Conservation (phyloP, 164 flowering plant genomes). For the Magnolia sinica region DNA sequence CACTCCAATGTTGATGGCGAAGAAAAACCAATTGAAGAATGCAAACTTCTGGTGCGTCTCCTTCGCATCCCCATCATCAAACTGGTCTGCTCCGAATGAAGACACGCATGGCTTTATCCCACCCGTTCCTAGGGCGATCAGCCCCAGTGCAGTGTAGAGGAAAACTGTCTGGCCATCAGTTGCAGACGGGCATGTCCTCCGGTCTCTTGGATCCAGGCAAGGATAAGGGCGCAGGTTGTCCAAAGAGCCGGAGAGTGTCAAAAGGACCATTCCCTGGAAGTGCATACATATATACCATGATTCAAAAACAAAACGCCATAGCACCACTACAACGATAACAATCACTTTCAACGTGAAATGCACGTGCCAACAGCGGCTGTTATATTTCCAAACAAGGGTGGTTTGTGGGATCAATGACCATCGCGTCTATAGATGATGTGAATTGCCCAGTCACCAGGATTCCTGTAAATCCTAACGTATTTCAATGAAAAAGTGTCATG, state of each 20-base stretch:
- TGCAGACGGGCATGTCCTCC: conserved; percentile 27
- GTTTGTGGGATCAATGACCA: too few species aligned
- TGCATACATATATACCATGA: too few species aligned
- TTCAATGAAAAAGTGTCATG: too few species aligned
- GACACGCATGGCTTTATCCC: conserved; percentile 76
- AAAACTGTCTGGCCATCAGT: conserved; percentile 36
- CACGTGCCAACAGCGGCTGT: too few species aligned
- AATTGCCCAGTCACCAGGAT: too few species aligned
- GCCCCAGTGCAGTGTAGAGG: conserved; percentile 42
- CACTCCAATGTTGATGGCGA: conserved; percentile 71
- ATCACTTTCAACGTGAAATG: too few species aligned
- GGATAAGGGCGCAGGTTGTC: conserved; percentile 53
- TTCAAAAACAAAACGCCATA: neutral
- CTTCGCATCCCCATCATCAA: conserved; percentile 55
- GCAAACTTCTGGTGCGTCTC: conserved; percentile 49
- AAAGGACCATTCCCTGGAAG: conserved; percentile 56
- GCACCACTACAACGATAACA: neutral
- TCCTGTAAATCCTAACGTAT: too few species aligned
- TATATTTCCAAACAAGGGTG: too few species aligned
- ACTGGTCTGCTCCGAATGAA: conserved; percentile 73
- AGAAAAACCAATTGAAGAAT: conserved; percentile 86
- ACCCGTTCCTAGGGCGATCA: conserved; percentile 69
- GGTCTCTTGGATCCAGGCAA: conserved; percentile 21
- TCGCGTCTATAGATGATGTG: too few species aligned
- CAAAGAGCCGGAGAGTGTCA: conserved; percentile 53